Conservation (phyloP, 2,329 filamentous ascomycete species). For the Teratosphaeriaceae sp. region DNA sequence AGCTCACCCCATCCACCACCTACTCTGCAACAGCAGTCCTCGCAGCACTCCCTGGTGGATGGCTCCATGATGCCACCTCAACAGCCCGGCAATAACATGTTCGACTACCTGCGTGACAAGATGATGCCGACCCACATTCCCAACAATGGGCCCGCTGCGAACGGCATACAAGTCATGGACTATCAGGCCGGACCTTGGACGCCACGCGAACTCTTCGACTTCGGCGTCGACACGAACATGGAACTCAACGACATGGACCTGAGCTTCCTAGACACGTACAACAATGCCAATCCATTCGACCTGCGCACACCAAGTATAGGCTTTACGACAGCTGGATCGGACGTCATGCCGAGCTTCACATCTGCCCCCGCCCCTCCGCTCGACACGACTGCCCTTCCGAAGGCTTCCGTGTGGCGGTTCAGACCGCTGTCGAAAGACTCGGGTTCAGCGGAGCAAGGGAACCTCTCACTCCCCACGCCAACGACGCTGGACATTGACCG, state of each 20-base stretch:
- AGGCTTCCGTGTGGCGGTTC: conserved; percentile 40
- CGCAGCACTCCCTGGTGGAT: conserved; percentile 20
- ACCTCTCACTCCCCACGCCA: conserved; percentile 35
- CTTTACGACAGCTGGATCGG: conserved; percentile 25
- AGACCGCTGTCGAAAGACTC: conserved; percentile 32
- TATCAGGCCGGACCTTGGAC: conserved; percentile 34
- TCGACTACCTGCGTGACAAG: conserved; percentile 29
- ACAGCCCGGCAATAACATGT: conserved; percentile 21
- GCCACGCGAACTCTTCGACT: conserved; percentile 39
- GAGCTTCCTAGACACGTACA: conserved; percentile 40
- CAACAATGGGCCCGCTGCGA: conserved; percentile 11
- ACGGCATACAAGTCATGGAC: conserved; percentile 23
- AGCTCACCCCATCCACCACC: conserved; percentile 1
- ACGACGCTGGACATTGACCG: conserved; percentile 33
- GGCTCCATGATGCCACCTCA: conserved; percentile 25
- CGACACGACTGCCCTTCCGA: conserved; percentile 32
- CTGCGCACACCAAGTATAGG: conserved; percentile 27
- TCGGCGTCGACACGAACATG: conserved; percentile 39
- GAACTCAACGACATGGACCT: conserved; percentile 41
- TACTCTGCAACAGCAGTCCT: conserved; percentile 10
- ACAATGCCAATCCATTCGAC: conserved; percentile 38
- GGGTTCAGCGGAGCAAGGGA: conserved; percentile 29
- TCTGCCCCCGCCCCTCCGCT: conserved; percentile 26
- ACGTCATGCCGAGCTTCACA: conserved; percentile 28
- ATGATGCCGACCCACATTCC: conserved; percentile 20